These are phyloP conservation scores for Rhazya stricta DNA, from an alignment of 257 asterid species.

Conservation along the genomic window DNA sequence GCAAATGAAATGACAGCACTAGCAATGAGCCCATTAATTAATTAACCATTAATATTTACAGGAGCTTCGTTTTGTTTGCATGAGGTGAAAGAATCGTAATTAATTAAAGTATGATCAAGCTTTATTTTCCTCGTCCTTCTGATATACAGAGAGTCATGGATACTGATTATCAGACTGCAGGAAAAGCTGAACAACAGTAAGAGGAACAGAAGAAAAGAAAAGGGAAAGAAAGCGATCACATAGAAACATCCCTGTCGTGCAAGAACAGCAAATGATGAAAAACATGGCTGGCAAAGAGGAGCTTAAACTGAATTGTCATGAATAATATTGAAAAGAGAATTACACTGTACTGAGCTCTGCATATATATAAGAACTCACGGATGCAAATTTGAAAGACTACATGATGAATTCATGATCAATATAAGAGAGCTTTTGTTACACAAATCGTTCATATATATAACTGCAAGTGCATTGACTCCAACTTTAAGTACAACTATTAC, in stretches of 20 bases:
- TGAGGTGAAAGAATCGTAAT: neutral
- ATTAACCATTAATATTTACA: constrained; percentile 1
- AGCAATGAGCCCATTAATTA: constrained; percentile 2
- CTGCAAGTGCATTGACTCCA: constrained; percentile 13
- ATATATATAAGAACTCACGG: neutral
- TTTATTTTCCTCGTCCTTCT: neutral
- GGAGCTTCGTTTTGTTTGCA: neutral
- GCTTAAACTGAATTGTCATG: neutral
- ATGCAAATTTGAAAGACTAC: neutral
- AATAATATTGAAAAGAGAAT: neutral
- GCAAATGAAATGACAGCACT: constrained; percentile 60
- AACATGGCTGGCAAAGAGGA: neutral
- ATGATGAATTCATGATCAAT: neutral
- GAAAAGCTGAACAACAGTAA: neutral
- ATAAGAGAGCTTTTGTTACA: constrained; percentile 4
- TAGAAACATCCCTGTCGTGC: neutral
- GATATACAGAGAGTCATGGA: neutral
- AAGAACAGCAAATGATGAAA: constrained; percentile 19
- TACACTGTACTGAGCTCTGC: constrained; percentile 6
- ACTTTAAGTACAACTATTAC: constrained; percentile 15
- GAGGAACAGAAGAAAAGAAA: neutral
- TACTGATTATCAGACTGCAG: constrained; percentile 5
- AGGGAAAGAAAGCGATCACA: neutral
- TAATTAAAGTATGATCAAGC: constrained; percentile 2
- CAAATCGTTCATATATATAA: constrained; percentile 8